Base-by-base conservation (phyloP, 139 green algal species). In the Bryopsis sp. region DNA sequence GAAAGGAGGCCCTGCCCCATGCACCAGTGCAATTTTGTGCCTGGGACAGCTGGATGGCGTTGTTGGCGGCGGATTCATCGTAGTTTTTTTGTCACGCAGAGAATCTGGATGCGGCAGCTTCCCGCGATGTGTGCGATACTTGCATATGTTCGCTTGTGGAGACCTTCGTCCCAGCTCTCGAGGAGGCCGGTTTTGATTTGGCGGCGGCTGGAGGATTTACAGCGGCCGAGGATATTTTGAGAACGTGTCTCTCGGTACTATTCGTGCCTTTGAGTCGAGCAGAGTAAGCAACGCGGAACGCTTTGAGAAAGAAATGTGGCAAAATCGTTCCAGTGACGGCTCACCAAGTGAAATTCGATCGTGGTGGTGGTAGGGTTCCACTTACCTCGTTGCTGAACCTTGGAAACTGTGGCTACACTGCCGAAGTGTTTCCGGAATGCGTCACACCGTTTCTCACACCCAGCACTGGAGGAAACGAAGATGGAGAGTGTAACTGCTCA, bases 141-240 rank as follows among this genome's bases (percentile, higher is more conserved):
- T 67, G 59, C 32, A 22, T 47, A 7, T 67, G 59, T 47, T 43
- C 59, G 15, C 19, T 67, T 8, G 33, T 31, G 29, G 29, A 67
- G 26, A 47, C 59, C 6, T 39, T 67, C 32, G 59, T 67, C 15
- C 34, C 59, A 29, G 32, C 59, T 26, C 39, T 67, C 24, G 19
- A 43, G n/a, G 8, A 26, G 5, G 32, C 31, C 7, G 59, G 59
- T n/a, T 67, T 67, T 31, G 29, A 43, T 43, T 31, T 67, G 5
- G 59, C 38, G 19, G 15, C 19, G 7, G 59, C 59, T 47, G 59
- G 59, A 67, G 59, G 59, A 39, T 43, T 67, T 7, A 29, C 31
- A 24, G 59, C 26, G 39, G 59, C 59, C 31, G 59, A 67, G 31
- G 6, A 4, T 15, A 24, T 47, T 48, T 31, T 67, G n/a, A n/a